A percentile compares a stretch with the other conserved stretches of the same genome.
Conservation (phyloP, 306 rosid genomes). For the Vachellia collinsii region DNA sequence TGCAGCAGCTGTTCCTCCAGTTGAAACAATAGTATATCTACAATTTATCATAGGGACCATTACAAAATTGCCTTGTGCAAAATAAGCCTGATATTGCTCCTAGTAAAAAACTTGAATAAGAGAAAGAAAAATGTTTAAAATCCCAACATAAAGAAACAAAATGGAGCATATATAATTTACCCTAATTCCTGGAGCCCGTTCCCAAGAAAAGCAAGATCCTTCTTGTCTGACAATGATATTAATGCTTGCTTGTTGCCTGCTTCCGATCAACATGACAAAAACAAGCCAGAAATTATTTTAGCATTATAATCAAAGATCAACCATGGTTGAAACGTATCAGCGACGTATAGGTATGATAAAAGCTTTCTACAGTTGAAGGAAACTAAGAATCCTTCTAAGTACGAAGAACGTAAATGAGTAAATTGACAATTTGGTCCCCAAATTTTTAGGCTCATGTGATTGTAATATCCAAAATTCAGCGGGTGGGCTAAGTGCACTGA, state of each 20-base stretch:
- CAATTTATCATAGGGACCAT: constrained; percentile 25
- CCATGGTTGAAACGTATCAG: not conserved
- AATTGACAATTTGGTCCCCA: not conserved
- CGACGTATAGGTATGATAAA: not conserved
- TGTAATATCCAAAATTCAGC: not conserved
- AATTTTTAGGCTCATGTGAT: not conserved
- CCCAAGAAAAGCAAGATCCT: constrained; percentile 75
- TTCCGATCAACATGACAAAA: constrained; percentile 26
- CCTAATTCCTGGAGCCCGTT: constrained; percentile 83
- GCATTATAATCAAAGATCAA: constrained; percentile 4
- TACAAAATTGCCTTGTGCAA: constrained; percentile 4
- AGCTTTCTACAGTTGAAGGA: not conserved
- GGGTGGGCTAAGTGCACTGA: not conserved
- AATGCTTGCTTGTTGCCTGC: constrained; percentile 80
- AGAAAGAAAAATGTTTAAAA: not conserved
- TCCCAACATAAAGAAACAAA: constrained; percentile 2
- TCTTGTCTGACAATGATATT: constrained; percentile 91
- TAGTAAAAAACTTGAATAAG: not conserved
- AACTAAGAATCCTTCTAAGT: not conserved
- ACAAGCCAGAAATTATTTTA: constrained; percentile 6
- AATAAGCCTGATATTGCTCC: not conserved
- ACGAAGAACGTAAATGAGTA: not conserved
- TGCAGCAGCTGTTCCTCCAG: constrained; percentile 93
- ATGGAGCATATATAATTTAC: constrained; percentile 45
- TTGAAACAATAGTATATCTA: constrained; percentile 87